Conservation (phyloP, 192 early-diverging fungal genomes). For the Coemansia nantahalensis region DNA sequence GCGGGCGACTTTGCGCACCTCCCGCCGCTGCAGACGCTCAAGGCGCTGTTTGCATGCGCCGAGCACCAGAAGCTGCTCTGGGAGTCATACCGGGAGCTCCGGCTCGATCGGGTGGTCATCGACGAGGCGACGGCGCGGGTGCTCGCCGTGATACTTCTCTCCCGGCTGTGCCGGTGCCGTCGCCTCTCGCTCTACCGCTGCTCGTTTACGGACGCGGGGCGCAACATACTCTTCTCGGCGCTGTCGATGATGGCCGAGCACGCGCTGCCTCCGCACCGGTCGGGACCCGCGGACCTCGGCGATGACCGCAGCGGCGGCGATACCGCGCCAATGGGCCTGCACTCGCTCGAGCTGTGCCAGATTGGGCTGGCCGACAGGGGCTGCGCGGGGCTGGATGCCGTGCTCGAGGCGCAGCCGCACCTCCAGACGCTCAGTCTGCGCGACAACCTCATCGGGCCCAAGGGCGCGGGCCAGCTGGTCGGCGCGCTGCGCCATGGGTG, state of each 20-base stretch:
- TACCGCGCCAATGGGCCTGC: slow-evolving; percentile 16
- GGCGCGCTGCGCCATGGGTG: slow-evolving; percentile 10
- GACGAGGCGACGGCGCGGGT: slow-evolving; percentile 24
- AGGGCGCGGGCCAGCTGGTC: slow-evolving; percentile 4
- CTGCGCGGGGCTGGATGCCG: slow-evolving; percentile 11
- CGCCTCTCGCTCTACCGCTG: slow-evolving; percentile 18
- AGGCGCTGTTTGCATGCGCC: slow-evolving; percentile 15
- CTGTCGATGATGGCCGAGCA: slow-evolving; percentile 25
- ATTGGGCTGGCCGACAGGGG: slow-evolving; percentile 16
- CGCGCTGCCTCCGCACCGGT: not conserved
- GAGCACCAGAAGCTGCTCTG: slow-evolving; percentile 12
- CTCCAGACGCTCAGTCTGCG: slow-evolving; percentile 22
- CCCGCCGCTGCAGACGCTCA: slow-evolving; percentile 21
- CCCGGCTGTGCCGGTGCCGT: slow-evolving; percentile 21
- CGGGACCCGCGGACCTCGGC: not conserved
- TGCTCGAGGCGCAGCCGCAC: slow-evolving; percentile 21
- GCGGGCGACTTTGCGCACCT: slow-evolving; percentile 37
- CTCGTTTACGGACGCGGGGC: slow-evolving; percentile 28
- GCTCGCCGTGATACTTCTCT: slow-evolving; percentile 26
- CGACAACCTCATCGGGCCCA: slow-evolving; percentile 20
- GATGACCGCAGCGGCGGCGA: no score
- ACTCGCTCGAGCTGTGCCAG: slow-evolving; percentile 19
- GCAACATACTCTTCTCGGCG: slow-evolving; percentile 31
- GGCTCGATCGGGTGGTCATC: slow-evolving; percentile 10
- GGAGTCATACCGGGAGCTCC: slow-evolving; percentile 8